Base-by-base conservation (phyloP, 78 protist species). In the Isochrysis galbana region DNA sequence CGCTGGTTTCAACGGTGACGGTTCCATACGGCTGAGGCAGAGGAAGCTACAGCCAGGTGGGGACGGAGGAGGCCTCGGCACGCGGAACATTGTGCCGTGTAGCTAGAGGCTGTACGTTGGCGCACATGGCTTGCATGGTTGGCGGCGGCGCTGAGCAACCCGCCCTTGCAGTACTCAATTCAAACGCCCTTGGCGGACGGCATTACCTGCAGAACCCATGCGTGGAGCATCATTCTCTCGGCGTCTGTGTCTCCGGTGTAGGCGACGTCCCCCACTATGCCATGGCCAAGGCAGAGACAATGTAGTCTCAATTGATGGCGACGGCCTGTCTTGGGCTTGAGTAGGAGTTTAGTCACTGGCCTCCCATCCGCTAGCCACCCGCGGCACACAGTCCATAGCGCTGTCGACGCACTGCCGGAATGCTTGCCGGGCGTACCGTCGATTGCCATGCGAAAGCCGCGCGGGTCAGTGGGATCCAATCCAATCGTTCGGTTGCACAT, bases 301-400 rank as follows among this genome's bases (percentile, higher is more conserved):
- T 95, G 96, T 38, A 95, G 48, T 4, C 96, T 45, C 32, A 95
- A 67, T 46, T 95, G 96, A 45, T 95, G 96, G 17, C 95, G 80
- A 3, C 93, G 61, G 39, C 96, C 96, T 3, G 95, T 87, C 38
- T 14, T 7, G 19, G 95, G 95, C 3, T 26, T 10, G 17, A 92
- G 54, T 54, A 48, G 69, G 38, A 93, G 70, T 47, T 90, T 70
- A 34, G 93, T 39, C 38, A 44, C 91, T 5, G 55, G 47, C 25
- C 69, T 34, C 38, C 69, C 90, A 46, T 34, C 89, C 45, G 2
- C 47, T 42, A 77, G 84, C 46, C 17, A 10, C 34, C 84, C 84
- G 5, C 84, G 44, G 22, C 32, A 42, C 48, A 77, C 46, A 26
- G 39, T 29, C 34, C 1, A 36, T 25, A 36, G 29, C 47, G 14